These are phyloP conservation scores for Amanita pallidorosea DNA, from an alignment of 768 basidiomycete genomes.

Conservation along the genomic window DNA sequence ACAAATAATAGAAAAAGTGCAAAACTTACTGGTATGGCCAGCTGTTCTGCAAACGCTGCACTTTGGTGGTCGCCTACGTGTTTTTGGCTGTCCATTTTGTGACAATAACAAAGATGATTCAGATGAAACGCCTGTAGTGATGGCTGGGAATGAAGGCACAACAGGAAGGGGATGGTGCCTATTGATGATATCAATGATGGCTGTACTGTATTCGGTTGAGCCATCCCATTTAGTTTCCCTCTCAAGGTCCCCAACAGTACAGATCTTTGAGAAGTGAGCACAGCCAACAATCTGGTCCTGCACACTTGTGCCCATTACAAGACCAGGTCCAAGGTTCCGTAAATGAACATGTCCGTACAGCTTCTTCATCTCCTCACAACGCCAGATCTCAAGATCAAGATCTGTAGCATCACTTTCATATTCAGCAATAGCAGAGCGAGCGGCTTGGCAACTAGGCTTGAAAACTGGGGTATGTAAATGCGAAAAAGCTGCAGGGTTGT, in stretches of 20 bases:
- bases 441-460: neutral
- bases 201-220: neutral
- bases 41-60: neutral
- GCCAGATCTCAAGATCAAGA: neutral
- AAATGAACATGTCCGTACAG: neutral
- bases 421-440: neutral
- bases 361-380: neutral
- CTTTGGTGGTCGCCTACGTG: neutral
- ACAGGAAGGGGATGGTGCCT: neutral
- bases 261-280: neutral
- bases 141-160: neutral
- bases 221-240: neutral
- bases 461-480: neutral
- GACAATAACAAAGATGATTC: neutral
- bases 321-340: neutral
- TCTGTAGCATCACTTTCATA: neutral
- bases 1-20: neutral
- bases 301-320: neutral
- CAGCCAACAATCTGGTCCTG: neutral
- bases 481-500: neutral
- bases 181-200: neutral
- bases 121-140: neutral
- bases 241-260: neutral
- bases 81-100: neutral
- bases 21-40: slow-evolving; percentile 1